Percentiles rank a stretch among this genome's conserved stretches.
These are phyloP conservation scores for Alternaria sp. DNA, from an alignment of 2,329 filamentous ascomycete species.

Conservation along the genomic window DNA sequence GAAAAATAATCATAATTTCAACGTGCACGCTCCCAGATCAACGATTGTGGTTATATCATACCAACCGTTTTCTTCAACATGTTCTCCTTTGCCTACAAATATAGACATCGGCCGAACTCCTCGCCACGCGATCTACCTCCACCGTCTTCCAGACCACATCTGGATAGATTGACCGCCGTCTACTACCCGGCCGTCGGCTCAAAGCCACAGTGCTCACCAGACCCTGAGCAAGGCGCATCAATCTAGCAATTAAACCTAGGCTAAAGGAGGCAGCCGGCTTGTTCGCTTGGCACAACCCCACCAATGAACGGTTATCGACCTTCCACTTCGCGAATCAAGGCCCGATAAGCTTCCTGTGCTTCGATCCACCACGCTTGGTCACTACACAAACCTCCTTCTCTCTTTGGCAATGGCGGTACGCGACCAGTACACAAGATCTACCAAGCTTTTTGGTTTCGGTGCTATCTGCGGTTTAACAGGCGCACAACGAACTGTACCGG, in stretches of 20 bases:
- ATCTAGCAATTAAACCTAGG: constrained; percentile 4
- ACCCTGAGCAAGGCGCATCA: not conserved
- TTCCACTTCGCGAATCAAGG: constrained; percentile 7
- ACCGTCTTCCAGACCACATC: not conserved
- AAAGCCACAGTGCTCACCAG: not conserved
- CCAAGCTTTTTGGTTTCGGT: constrained; percentile 1
- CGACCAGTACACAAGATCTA: not conserved
- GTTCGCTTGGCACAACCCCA: not conserved
- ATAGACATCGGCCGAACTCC: not conserved
- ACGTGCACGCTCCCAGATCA: not conserved
- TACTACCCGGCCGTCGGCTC: not conserved
- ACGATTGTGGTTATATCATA: not conserved
- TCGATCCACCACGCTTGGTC: constrained; percentile 5
- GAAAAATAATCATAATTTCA: not conserved
- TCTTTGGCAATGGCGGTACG: not conserved
- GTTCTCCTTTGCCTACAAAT: not conserved
- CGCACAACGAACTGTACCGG: not conserved
- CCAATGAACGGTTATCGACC: not conserved
- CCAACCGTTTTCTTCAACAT: not conserved
- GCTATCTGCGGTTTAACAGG: not conserved
- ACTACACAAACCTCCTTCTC: constrained; percentile 4
- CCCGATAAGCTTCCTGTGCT: constrained; percentile 6
- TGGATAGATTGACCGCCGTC: not conserved
- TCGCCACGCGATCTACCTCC: not conserved
- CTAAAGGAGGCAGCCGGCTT: constrained; percentile 7